phyloP scores from a whole-genome alignment of 2,329 filamentous ascomycete genomes.

The Penicillium sp. region DNA sequence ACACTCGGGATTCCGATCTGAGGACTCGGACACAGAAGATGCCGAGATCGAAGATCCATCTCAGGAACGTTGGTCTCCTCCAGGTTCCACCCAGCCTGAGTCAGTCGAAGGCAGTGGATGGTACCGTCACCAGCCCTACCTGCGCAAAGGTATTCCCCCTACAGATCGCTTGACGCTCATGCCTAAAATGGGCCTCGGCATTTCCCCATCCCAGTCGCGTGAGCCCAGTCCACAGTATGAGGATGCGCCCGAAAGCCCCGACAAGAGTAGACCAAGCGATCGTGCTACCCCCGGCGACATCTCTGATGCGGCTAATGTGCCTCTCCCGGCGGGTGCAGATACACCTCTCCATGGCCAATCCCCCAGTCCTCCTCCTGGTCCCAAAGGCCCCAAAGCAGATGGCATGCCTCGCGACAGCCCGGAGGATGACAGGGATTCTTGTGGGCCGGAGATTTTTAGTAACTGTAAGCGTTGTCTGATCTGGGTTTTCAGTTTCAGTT shows the following conservation, averaged over 20 bases:
- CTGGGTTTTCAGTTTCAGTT: constrained; percentile 25
- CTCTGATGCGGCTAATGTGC: constrained; percentile 48
- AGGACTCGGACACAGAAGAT: constrained; percentile 47
- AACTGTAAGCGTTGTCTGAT: constrained; percentile 48
- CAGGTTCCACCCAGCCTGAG: constrained; percentile 51
- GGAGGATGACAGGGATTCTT: constrained; percentile 37
- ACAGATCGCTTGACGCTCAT: constrained; percentile 38
- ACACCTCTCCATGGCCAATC: constrained; percentile 57
- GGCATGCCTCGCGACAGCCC: constrained; percentile 18
- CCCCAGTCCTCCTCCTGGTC: constrained; percentile 50
- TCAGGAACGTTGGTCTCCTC: constrained; percentile 60
- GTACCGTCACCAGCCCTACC: constrained; percentile 51
- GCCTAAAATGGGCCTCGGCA: constrained; percentile 41
- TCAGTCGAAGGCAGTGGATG: constrained; percentile 55
- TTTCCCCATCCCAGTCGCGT: constrained; percentile 49
- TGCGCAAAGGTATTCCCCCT: constrained; percentile 36
- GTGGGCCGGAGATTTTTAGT: constrained; percentile 42
- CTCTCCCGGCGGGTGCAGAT: constrained; percentile 52
- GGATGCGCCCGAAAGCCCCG: constrained; percentile 49
- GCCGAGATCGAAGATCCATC: constrained; percentile 36
- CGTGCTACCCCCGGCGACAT: constrained; percentile 27
- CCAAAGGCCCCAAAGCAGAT: constrained; percentile 26
- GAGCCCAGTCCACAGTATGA: constrained; percentile 59
- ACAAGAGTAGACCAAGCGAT: constrained; percentile 21
- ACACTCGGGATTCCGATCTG: constrained; percentile 62